Base-by-base conservation (phyloP, 768 basidiomycete species). In the Tremella mesenterica region DNA sequence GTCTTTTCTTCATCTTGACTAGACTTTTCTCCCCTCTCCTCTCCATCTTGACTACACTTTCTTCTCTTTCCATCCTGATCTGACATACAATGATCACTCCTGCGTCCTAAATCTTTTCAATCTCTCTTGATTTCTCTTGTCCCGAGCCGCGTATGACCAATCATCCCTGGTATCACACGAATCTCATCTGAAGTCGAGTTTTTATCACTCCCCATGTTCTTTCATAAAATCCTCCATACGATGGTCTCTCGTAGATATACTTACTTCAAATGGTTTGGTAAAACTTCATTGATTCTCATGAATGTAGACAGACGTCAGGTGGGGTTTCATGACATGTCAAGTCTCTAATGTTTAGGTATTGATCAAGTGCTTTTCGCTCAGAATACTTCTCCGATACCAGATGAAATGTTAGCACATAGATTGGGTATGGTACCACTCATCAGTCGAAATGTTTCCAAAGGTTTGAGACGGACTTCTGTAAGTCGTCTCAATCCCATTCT, bases 331-430 rank as follows among this genome's bases (percentile, higher is more conserved):
- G 33, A 33, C 47, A 13, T 10, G 27, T 31, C 29, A 39, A n/a
- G 30, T 7, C 34, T 34, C 20, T 20, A 33, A 8, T 25, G 20
- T 65, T 1, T 21, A 96, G 95, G 92, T 30, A 97, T 99, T 59
- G 95, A 99, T 76, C 85, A 93, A 75, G 93, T 97, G 10, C 86
- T 90, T 73, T 85, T 97, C 59, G 81, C 85, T 54, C 80, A 80
- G 51, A 99, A 99, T 72, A 90, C 89, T 4, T 83, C 88, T 1
- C 92, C 95, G 3, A 76, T 99, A 20, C 88, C 92, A 1, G 95
- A 99, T 74, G 95, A 99, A 76, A 95, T 91, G 76, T 85, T 99
- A 56, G 88, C 91, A 0, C 95, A 99, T 73, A 82, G 95, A 47
- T 78, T 99, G 27, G 95, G 95, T 21, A 85, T 95, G 82, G 79